Conservation (phyloP, 2,329 filamentous ascomycete species). For the Alternaria sp. region DNA sequence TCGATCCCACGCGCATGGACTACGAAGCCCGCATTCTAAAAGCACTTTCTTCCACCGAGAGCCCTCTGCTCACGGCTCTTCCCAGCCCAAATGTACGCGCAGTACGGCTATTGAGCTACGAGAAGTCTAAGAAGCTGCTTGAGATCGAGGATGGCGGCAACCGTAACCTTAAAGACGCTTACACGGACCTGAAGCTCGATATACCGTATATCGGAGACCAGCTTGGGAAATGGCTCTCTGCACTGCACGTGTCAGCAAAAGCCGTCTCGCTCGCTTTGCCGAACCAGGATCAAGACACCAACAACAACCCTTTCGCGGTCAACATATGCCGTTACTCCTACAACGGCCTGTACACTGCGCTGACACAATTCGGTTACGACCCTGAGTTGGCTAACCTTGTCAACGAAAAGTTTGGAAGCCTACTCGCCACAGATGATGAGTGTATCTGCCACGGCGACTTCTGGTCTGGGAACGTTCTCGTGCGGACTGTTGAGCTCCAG, state of each 20-base stretch:
- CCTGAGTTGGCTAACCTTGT: constrained; percentile 35
- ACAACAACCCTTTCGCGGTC: constrained; percentile 43
- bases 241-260: constrained; percentile 34
- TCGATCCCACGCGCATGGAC: constrained; percentile 45
- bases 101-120: constrained; percentile 36
- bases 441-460: constrained; percentile 53
- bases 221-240: constrained; percentile 47
- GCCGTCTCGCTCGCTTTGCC: constrained; percentile 23
- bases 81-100: constrained; percentile 26
- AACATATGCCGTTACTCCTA: constrained; percentile 45
- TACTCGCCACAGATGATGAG: constrained; percentile 41
- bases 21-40: constrained; percentile 45
- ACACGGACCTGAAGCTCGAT: constrained; percentile 31
- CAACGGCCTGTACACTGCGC: constrained; percentile 32
- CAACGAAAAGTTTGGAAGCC: constrained; percentile 41
- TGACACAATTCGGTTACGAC: constrained; percentile 37
- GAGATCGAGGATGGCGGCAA: constrained; percentile 44
- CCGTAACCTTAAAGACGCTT: constrained; percentile 46
- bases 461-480: constrained; percentile 52
- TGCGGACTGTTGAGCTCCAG: constrained; percentile 15
- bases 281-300: constrained; percentile 2
- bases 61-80: constrained; percentile 15
- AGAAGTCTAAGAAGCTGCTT: constrained; percentile 39
- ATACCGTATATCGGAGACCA: constrained; percentile 33
- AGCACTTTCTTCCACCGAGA: constrained; percentile 19